These are phyloP conservation scores for Coelastrella sp. DNA, from an alignment of 139 green algal species.

Conservation along the genomic window DNA sequence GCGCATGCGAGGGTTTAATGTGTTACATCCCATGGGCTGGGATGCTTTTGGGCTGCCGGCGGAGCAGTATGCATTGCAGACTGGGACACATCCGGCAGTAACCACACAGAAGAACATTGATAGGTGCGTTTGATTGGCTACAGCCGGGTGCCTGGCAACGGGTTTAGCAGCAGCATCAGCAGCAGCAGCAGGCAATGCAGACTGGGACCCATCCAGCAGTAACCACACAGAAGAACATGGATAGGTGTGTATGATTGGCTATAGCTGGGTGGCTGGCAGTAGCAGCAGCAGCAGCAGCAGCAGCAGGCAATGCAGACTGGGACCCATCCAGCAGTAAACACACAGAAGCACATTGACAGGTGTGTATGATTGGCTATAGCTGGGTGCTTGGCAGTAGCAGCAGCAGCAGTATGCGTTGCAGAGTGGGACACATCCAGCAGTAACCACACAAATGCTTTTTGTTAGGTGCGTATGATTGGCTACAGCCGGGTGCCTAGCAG, in stretches of 20 bases:
- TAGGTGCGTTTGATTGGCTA: constrained; percentile 10
- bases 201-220: constrained; percentile 94
- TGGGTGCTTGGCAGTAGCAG: not conserved
- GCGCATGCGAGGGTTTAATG: constrained; percentile 96
- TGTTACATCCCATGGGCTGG: constrained; percentile 99
- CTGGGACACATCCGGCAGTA: constrained; percentile 93
- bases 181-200: too few species aligned
- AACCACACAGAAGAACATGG: constrained; percentile 94
- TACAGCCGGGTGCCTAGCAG: not conserved
- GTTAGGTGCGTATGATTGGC: constrained; percentile 55
- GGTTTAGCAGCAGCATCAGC: not conserved
- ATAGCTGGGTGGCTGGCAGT: not conserved
- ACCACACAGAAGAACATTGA: constrained; percentile 94
- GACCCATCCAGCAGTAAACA: constrained; percentile 95
- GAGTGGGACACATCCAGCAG: constrained; percentile 92
- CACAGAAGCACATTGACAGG: constrained; percentile 86
- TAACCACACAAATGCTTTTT: constrained; percentile 94
- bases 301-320: too few species aligned
- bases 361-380: constrained; percentile 53
- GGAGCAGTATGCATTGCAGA: constrained; percentile 98
- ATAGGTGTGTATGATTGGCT: constrained; percentile 55
- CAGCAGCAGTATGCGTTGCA: constrained; percentile 60
- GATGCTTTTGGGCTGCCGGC: constrained; percentile 98
- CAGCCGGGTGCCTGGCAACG: not conserved
- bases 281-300: too few species aligned